A percentile compares a stretch with the other conserved stretches of the same genome.
Evolutionary conservation across 257 asterid species (phyloP).

Genomic region (Nicotiana undulata): DNA sequence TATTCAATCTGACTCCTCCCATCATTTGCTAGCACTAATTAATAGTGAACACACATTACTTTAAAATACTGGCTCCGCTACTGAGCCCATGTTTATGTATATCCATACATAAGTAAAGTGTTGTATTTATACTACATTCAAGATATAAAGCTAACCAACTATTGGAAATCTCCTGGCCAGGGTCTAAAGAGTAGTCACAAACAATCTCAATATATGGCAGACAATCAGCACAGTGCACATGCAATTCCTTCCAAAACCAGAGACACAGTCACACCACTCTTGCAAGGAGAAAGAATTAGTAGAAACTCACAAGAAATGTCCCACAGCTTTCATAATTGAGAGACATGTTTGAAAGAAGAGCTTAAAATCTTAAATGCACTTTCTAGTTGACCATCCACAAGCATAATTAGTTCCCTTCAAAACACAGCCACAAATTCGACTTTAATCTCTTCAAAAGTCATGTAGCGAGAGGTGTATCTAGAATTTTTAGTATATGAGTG

Average conservation of each 20-base stretch:
- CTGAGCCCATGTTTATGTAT: no score
- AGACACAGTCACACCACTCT: background rate
- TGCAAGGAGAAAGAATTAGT: background rate
- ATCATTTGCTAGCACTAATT: no score
- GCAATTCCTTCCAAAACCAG: background rate
- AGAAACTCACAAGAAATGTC: background rate
- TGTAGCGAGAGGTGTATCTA: no score
- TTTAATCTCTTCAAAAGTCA: background rate
- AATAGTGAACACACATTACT: no score
- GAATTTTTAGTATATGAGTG: no score
- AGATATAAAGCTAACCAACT: background rate
- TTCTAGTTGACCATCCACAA: background rate
- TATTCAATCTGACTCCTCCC: no score
- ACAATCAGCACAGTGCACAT: conserved; percentile 4
- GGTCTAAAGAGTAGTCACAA: background rate
- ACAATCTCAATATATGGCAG: background rate
- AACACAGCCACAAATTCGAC: background rate
- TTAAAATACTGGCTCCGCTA: no score
- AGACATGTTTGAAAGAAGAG: no score
- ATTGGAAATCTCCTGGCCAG: background rate
- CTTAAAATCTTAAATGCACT: background rate
- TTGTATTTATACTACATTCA: background rate
- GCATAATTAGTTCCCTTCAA: background rate
- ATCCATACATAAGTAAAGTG: no score
- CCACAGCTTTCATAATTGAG: background rate